phyloP scores from a whole-genome alignment of 1,284 basidiomycete genomes.

The Coniferiporia weirii region DNA sequence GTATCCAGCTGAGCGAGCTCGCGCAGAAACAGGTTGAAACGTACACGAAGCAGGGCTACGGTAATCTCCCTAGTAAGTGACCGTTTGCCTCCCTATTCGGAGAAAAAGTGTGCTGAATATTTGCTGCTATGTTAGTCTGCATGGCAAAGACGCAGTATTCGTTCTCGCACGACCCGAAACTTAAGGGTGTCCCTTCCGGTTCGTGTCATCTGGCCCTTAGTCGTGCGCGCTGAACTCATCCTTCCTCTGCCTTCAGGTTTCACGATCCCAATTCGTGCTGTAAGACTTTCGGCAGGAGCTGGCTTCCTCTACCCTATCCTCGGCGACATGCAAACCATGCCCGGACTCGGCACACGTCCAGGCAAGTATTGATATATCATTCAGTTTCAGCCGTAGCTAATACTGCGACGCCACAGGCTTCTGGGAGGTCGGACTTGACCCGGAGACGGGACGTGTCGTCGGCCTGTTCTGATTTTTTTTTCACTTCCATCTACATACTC shows the following conservation, averaged over 20 bases:
- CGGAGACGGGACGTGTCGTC: conserved; percentile 63
- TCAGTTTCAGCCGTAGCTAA: neutral
- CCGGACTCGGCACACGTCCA: conserved; percentile 90
- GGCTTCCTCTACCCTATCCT: conserved; percentile 95
- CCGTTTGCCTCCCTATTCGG: conserved; percentile 8
- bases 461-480: conserved; percentile 61
- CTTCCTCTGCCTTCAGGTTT: conserved; percentile 51
- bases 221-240: neutral
- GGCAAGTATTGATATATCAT: conserved; percentile 38
- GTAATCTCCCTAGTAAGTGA: conserved; percentile 69
- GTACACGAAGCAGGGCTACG: conserved; percentile 89
- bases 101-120: neutral
- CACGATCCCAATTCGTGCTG: conserved; percentile 88
- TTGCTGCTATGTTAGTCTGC: conserved; percentile 54
- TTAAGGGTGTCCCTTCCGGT: conserved; percentile 83
- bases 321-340: conserved; percentile 97
- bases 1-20: conserved; percentile 78
- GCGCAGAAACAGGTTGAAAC: conserved; percentile 86
- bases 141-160: conserved; percentile 99
- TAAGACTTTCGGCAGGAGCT: conserved; percentile 88
- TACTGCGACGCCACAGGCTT: conserved; percentile 45
- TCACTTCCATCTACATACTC: neutral
- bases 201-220: conserved; percentile 16
- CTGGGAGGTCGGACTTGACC: conserved; percentile 83
- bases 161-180: conserved; percentile 90